Base-by-base conservation (phyloP, 2,329 filamentous ascomycete species). In the Talaromyces marneffei region DNA sequence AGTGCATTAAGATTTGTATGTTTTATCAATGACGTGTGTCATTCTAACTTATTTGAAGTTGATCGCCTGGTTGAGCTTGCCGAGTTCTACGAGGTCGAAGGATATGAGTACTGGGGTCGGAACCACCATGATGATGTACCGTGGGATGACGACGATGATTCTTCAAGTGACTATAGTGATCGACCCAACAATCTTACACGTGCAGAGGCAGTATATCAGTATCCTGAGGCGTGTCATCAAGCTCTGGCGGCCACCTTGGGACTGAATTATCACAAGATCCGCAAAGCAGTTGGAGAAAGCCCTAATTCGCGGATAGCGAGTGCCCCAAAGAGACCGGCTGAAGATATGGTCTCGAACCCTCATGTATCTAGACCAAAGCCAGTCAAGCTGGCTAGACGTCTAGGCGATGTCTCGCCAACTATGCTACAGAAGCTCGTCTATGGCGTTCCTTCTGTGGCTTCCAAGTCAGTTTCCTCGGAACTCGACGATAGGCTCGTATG, bases 231-330 rank as follows among this genome's bases (percentile, higher is more conserved):
- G 16, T 74, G 73, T 31, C 75, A 76, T 60, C 74, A 76, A 59
- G 74, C 74, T 10, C 66, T 77, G 6, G 75, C 74, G 23, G 74
- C 74, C 10, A 75, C 72, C 1, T 54, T 76, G 23, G 75, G 75
- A 42, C 63, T 77, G n/a, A 71, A 76, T 1, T 77, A 76, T 59
- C 74, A 72, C 64, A 76, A 76, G 64, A 76, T 77, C 53, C 72
- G 72, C 16, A 77, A 77, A 40, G 72, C 75, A 63, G 71, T 74
- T 7, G 73, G 74, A 4, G 73, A 76, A 57, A 70, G 70, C 3
- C 70, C 70, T 3, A 64, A 68, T 54, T 23, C 44, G 46, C 42
- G 67, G 9, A 65, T 67, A 23, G 50, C 63, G 23, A 68, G 70
- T n/a, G 69, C 73, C 8, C 69, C 69, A 2, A 77, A 77, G 65